Conservation (phyloP, 2,329 filamentous ascomycete genomes). For the Periconia digitata region DNA sequence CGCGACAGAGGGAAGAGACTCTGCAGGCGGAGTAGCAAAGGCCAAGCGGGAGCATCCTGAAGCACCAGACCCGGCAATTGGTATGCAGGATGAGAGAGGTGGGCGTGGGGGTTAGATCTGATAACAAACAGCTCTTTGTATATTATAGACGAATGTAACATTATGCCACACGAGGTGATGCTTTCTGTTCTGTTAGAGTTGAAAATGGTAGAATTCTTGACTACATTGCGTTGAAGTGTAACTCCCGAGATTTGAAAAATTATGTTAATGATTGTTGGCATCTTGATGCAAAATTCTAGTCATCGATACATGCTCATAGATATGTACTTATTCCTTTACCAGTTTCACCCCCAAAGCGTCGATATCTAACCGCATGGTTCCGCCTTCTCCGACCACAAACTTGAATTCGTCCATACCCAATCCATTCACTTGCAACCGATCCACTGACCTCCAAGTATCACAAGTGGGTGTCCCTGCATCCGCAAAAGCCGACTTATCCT, state of each 20-base stretch:
- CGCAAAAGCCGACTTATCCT: too few relatives aligned
- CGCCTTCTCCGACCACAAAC: too few relatives aligned
- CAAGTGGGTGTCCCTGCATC: too few relatives aligned
- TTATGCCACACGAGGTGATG: background rate
- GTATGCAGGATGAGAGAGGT: slow-evolving; percentile 55
- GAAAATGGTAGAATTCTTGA: background rate
- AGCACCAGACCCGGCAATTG: slow-evolving; percentile 50
- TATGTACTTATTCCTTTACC: too few relatives aligned
- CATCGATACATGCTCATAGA: too few relatives aligned
- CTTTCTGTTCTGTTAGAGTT: background rate
- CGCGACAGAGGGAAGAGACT: slow-evolving; percentile 45
- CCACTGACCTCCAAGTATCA: too few relatives aligned
- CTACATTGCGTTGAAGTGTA: background rate
- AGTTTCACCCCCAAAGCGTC: too few relatives aligned
- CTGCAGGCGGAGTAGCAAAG: slow-evolving; percentile 38
- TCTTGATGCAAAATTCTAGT: too few relatives aligned
- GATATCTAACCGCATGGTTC: too few relatives aligned
- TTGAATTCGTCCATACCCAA: too few relatives aligned
- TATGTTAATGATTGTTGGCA: too few relatives aligned
- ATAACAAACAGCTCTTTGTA: background rate
- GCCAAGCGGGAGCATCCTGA: slow-evolving; percentile 53
- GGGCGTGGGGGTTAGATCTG: slow-evolving; percentile 41
- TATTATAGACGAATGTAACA: background rate
- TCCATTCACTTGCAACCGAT: too few relatives aligned
- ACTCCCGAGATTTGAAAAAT: background rate